Percentiles rank a stretch among this genome's conserved stretches.
These are phyloP conservation scores for Puccinellia tenuiflora DNA, from an alignment of 176 grass and related monocot genomes.

Conservation along the genomic window DNA sequence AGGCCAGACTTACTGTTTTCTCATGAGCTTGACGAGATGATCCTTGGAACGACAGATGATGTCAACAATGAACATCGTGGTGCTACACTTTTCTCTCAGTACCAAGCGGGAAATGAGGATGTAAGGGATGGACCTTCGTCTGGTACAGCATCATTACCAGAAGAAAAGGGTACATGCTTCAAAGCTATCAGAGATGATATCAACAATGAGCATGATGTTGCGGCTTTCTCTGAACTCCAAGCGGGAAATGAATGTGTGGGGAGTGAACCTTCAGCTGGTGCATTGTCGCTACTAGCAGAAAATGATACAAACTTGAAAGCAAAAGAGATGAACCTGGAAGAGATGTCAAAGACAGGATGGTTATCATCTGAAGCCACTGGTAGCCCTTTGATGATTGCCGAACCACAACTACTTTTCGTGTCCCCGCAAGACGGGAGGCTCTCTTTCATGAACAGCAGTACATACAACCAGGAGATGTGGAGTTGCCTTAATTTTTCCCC, in stretches of 20 bases:
- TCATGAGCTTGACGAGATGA: constrained; percentile 27
- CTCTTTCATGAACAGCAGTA: constrained; percentile 36
- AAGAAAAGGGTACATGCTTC: constrained; percentile 15
- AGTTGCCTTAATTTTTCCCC: constrained; percentile 28
- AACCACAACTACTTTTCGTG: constrained; percentile 52
- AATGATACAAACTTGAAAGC: constrained; percentile 8
- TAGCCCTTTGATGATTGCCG: not conserved
- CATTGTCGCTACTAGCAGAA: not conserved
- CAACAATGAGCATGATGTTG: constrained; percentile 9
- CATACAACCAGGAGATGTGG: constrained; percentile 14
- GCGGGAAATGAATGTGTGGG: constrained; percentile 1
- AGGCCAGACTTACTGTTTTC: constrained; percentile 20
- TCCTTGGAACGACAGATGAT: constrained; percentile 31
- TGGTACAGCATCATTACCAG: constrained; percentile 2
- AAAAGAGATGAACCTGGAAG: constrained; percentile 3
- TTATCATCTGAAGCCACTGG: constrained; percentile 26
- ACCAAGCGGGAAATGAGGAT: not conserved
- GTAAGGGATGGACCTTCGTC: constrained; percentile 1
- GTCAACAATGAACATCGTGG: constrained; percentile 5
- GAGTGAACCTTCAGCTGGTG: not conserved
- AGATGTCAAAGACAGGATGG: not conserved
- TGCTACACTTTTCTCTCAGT: constrained; percentile 17
- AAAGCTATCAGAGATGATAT: constrained; percentile 19
- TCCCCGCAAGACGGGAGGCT: constrained; percentile 53
- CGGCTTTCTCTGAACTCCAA: constrained; percentile 12